A percentile compares a stretch with the other conserved stretches of the same genome.
These are phyloP conservation scores for Boletus reticulatus DNA, from an alignment of 768 basidiomycete species.

Conservation along the genomic window DNA sequence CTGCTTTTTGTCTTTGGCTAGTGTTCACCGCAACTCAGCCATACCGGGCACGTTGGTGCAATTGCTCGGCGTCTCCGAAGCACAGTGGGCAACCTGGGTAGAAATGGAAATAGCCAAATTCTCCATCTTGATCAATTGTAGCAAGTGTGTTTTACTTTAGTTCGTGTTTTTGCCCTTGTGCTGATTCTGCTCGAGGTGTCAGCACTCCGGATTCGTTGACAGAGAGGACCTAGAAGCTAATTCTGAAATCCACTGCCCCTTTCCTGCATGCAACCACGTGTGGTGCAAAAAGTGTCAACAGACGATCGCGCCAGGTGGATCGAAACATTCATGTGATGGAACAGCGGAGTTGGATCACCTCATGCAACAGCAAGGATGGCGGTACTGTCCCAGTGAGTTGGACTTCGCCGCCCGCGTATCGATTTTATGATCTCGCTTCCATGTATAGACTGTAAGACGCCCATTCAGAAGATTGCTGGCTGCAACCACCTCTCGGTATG, in stretches of 20 bases:
- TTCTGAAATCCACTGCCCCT: constrained; percentile 48
- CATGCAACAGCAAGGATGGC: constrained; percentile 57
- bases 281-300: constrained; percentile 66
- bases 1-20: no score
- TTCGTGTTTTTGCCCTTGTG: background rate
- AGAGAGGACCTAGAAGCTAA: constrained; percentile 41
- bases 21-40: constrained; percentile 24
- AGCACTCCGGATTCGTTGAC: constrained; percentile 49
- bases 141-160: constrained; percentile 37
- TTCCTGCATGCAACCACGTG: constrained; percentile 43
- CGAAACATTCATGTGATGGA: constrained; percentile 57
- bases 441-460: constrained; percentile 33
- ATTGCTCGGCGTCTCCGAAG: constrained; percentile 43
- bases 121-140: constrained; percentile 45
- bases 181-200: constrained; percentile 40
- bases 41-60: constrained; percentile 38
- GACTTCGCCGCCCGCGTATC: background rate
- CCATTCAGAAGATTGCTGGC: constrained; percentile 49
- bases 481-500: constrained; percentile 62
- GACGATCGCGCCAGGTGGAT: constrained; percentile 30
- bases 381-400: constrained; percentile 53
- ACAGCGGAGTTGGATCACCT: constrained; percentile 50
- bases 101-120: constrained; percentile 47
- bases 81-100: constrained; percentile 40
- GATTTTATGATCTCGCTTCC: background rate